Conservation (phyloP, 768 basidiomycete species). For the Pholiota conissans region DNA sequence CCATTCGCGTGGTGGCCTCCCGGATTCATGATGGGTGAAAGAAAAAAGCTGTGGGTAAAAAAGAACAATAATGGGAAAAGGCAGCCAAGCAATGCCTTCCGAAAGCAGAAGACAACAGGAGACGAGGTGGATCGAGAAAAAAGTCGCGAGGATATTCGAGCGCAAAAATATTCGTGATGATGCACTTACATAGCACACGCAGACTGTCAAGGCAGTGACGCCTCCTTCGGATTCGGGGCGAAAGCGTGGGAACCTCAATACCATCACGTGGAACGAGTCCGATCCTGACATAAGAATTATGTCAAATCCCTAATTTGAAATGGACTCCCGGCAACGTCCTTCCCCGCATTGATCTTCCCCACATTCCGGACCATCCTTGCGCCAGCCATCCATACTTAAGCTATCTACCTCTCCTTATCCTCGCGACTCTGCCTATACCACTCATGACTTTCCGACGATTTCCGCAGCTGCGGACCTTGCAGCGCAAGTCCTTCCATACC, state of each 20-base stretch:
- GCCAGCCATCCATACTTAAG: not conserved
- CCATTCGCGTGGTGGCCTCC: slow-evolving; percentile 25
- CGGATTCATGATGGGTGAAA: slow-evolving; percentile 23
- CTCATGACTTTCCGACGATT: slow-evolving; percentile 34
- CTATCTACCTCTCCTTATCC: not conserved
- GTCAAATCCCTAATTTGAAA: too few species aligned
- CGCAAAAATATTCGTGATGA: not conserved
- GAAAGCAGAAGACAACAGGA: too few species aligned
- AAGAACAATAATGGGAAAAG: not conserved
- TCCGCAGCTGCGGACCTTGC: slow-evolving; percentile 27
- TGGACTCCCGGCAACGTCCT: too few species aligned
- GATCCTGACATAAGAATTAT: too few species aligned
- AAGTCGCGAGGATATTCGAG: not conserved
- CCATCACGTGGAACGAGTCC: too few species aligned
- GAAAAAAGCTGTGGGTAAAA: not conserved
- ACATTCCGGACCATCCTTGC: not conserved
- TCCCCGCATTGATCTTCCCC: not conserved
- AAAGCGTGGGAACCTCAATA: not conserved
- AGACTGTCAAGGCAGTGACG: too few species aligned
- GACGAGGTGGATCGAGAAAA: not conserved
- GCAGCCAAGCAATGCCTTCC: not conserved
- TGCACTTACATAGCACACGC: not conserved
- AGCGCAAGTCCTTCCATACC: slow-evolving; percentile 40
- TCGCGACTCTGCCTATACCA: not conserved
- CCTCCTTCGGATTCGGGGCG: too few species aligned